Base-by-base conservation (phyloP, 2,329 filamentous ascomycete species). In the Fusarium lyarnte region DNA sequence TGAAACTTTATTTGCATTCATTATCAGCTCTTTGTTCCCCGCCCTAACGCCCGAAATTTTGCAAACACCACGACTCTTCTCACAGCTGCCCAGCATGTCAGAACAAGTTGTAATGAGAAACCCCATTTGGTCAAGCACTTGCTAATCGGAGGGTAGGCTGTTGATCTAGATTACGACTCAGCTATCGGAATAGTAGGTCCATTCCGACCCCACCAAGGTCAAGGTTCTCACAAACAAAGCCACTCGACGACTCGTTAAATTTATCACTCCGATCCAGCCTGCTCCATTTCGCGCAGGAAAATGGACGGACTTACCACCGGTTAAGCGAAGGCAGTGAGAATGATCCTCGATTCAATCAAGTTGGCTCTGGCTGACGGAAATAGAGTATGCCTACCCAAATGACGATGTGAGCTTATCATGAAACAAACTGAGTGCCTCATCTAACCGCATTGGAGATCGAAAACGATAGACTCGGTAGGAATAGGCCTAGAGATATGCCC, bases 341-440 rank as follows among this genome's bases (percentile, higher is more conserved):
- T 1, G 29, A 2, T 0, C 2, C 12, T 6, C 1, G 0, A 0
- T 4, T 35, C 2, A 3, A 2, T 35, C 3, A 2, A 2, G 2
- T 8, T 8, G 8, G 10, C 17, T 0, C 0, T n/a, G 6, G 9
- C 61, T 66, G 12, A 70, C 4, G 1, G 0, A 2, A 5, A 0
- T 31, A 71, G 69, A 71, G 54, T 71, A 71, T 43, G 67, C 67
- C 12, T 71, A 52, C 17, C 69, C 69, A 5, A 71, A 71, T n/a
- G 69, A 71, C n/a, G 67, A 71, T 42, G 69, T 67, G 45, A 52
- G 69, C 19, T 6, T 10, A n/a, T n/a, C 3, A 25, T 21, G 5
- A 16, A 1, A 19, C 8, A 23, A 9, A 10, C 5, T 11, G 5
- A 8, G 8, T 8, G 6, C 16, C 27, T 17, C 36, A 3, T 19